Evolutionary conservation across 2,329 filamentous ascomycete species (phyloP), one percentile per base, ranked within the genome.

Genomic region (Fusarium metavorans): DNA sequence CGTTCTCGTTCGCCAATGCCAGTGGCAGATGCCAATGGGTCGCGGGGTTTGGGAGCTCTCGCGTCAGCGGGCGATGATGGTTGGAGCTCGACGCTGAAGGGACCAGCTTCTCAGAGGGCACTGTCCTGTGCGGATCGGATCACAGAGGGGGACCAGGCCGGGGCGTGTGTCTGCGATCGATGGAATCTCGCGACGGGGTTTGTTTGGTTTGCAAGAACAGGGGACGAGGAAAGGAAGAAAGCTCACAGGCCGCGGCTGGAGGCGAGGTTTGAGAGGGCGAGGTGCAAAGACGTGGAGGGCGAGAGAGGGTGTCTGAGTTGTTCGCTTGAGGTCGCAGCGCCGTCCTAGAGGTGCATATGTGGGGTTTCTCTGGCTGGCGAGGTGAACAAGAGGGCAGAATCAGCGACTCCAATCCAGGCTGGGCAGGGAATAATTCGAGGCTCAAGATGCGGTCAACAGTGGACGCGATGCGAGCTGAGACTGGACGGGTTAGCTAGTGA

Each of bases 291-390:
- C 64, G 72, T 68, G 52, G 66, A 64, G 68, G 67, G 54, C 61
- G 59, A 64, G 61, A 73, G 78, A 77, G 76, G 77, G 79, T 80
- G 79, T 80, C 79, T 80, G 79, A 78, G 79, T 76, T 80, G 79
- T 80, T 79, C 77, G 70, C 67, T 73, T 69, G 66, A 78, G 72
- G 76, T 78, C 72, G 74, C 73, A 78, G 72, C 76, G 58, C 67
- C 61, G 70, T 72, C 64, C 56, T 64, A 54, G 67, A 79, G 72
- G 70, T 78, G 76, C 69, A 79, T 78, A 80, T 79, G 77, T 77
- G 83, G 83, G 82, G 83, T 84, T 81, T 79, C 81, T 82, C 78
- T 79, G 81, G 73, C 75, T 78, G 77, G 76, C 76, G 71, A 66
- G 66, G 45, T 54, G 39, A 60, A 35, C 67, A 64, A 75, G 70